Evolutionary conservation across 306 rosid species (phyloP).

Genomic region (Luffa acutangula): DNA sequence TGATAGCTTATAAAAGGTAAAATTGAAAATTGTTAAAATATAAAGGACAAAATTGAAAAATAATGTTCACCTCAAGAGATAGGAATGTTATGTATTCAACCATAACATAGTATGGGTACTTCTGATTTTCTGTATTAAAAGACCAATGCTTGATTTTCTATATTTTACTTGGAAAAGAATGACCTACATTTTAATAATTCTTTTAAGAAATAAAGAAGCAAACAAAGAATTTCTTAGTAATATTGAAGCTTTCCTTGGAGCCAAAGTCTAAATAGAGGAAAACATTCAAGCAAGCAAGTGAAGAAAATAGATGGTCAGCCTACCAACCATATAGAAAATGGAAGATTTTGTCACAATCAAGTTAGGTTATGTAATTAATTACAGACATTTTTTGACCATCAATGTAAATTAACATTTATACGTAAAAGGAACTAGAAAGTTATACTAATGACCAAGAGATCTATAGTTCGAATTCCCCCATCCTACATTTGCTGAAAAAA

Average conservation of each 20-base stretch:
- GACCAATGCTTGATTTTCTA: too few relatives aligned
- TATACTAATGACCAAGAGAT: too few relatives aligned
- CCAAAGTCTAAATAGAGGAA: constrained; percentile 1
- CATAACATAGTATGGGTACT: neutral
- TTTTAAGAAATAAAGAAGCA: neutral
- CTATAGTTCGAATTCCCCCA: too few relatives aligned
- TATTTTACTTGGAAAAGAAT: neutral
- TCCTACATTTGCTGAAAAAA: too few relatives aligned
- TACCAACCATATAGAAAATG: neutral
- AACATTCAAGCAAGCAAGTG: neutral
- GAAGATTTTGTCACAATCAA: constrained; percentile 2
- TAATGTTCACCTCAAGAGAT: too few relatives aligned
- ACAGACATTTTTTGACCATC: neutral
- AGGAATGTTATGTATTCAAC: too few relatives aligned
- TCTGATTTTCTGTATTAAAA: too few relatives aligned
- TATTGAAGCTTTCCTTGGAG: neutral
- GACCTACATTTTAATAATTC: neutral
- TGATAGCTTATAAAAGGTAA: too few relatives aligned
- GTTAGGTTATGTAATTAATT: neutral
- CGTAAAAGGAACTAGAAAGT: neutral
- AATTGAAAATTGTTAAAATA: too few relatives aligned
- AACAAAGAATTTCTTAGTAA: neutral
- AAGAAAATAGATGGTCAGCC: neutral
- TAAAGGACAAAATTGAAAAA: too few relatives aligned
- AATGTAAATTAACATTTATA: neutral